phyloP scores from a whole-genome alignment of 2,329 filamentous ascomycete species.

The Trichoderma citrinoviride region DNA sequence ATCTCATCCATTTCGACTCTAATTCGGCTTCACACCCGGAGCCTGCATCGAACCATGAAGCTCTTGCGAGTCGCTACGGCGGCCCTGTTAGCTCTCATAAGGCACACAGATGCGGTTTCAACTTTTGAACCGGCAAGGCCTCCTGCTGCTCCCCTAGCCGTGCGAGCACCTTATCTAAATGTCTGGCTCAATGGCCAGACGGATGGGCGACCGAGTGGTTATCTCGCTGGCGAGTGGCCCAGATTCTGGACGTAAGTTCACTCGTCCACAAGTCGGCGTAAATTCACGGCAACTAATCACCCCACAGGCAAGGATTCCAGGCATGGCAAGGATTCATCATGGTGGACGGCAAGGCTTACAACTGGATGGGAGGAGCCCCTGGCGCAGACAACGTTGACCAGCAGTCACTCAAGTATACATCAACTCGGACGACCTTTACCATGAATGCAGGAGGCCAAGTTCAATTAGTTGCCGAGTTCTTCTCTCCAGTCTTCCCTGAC shows the following conservation, averaged over 20 bases:
- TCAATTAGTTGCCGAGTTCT: conserved; percentile 64
- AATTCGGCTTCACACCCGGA: background rate
- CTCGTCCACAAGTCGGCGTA: background rate
- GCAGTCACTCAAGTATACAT: conserved; percentile 65
- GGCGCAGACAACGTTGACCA: conserved; percentile 55
- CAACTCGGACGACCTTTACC: conserved; percentile 67
- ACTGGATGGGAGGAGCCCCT: conserved; percentile 63
- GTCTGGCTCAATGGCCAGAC: conserved; percentile 64
- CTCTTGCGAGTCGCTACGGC: conserved; percentile 26
- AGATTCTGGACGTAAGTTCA: conserved; percentile 62
- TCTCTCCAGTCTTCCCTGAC: conserved; percentile 66
- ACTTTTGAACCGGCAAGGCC: conserved; percentile 63
- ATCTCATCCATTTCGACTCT: background rate
- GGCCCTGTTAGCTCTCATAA: conserved; percentile 24
- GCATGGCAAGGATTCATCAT: conserved; percentile 69
- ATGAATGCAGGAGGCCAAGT: conserved; percentile 62
- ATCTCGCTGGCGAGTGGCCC: conserved; percentile 67
- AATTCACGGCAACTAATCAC: conserved; percentile 26
- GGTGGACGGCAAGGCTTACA: conserved; percentile 62
- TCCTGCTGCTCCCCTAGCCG: conserved; percentile 68
- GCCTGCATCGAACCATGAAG: conserved; percentile 24
- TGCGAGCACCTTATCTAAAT: conserved; percentile 72
- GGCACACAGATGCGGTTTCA: conserved; percentile 38
- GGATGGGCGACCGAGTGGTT: conserved; percentile 61
- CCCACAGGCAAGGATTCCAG: conserved; percentile 43